These are phyloP conservation scores for Beauveria sp. DNA, from an alignment of 2,329 filamentous ascomycete genomes.

Conservation along the genomic window DNA sequence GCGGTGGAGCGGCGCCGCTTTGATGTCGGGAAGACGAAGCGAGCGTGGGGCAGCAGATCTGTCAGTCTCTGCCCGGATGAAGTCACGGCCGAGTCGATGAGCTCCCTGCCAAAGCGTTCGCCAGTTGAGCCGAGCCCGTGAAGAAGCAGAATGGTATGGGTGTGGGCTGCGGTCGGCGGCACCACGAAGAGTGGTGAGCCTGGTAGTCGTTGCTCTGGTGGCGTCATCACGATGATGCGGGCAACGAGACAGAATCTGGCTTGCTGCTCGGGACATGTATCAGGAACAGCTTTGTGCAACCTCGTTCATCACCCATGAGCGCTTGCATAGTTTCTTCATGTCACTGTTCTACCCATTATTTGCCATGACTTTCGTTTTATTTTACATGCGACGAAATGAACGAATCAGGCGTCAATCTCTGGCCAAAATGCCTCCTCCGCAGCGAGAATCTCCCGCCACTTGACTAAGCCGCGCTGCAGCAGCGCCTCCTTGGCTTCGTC, in stretches of 20 bases:
- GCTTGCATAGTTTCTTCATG: no score
- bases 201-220: not conserved
- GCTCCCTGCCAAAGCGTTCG: slow-evolving; percentile 24
- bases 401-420: no score
- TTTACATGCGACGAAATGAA: no score
- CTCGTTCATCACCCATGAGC: no score
- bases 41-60: slow-evolving; percentile 26
- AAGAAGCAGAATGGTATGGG: slow-evolving; percentile 23
- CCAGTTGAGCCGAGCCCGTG: slow-evolving; percentile 26
- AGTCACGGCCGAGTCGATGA: slow-evolving; percentile 21
- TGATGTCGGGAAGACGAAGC: slow-evolving; percentile 45
- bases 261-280: not conserved
- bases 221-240: not conserved
- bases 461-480: no score
- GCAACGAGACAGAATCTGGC: no score
- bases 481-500: no score
- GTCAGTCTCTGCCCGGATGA: slow-evolving; percentile 25
- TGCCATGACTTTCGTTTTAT: no score
- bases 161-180: slow-evolving; percentile 18
- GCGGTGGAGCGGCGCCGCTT: slow-evolving; percentile 34
- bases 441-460: no score
- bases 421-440: no score
- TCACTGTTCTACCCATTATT: no score
- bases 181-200: slow-evolving; percentile 12
- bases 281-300: no score